Base-by-base conservation (phyloP, 2,329 filamentous ascomycete genomes). In the Neonectria neomacrospora region DNA sequence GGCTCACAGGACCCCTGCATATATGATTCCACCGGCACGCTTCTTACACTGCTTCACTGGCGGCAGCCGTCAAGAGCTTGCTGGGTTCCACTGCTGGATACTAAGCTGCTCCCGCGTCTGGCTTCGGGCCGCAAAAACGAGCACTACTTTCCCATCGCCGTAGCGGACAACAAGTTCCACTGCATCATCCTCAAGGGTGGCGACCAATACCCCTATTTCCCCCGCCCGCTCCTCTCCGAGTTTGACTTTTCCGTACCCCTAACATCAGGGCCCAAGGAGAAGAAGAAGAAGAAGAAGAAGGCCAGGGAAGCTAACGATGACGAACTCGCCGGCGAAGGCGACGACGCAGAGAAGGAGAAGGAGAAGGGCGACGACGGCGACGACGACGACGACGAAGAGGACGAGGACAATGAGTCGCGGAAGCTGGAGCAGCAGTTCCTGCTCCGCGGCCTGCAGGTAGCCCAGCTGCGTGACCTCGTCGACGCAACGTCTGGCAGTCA, bases 101-200 rank as follows among this genome's bases (percentile, higher is more conserved):
- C 96, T 0, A 93, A 86, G 62, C 88, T 91, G 39, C 84, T 99
- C 11, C 86, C 92, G 1, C 93, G 96, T 65, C 86, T 97, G 3
- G 91, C 92, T 0, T 90, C 88, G 3, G 96, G 96, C 26, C 90
- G 90, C 61, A 97, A 97, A 78, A 87, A 91, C 67, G 96, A 99
- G 79, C 88, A 85, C 0, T 99, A 99, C 82, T 99, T 94, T 87
- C 96, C 96, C 1, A 93, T 99, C 32, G 96, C 96, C 1, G 94
- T 98, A 1, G 93, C 95, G 2, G 89, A 94, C 72, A 86, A 91
- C 74, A 95, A 91, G 74, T 99, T 99, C 79, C 95, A 98, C 83
- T 99, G 96, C 81, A 97, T 99, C 80, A 98, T 99, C 72, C 89
- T 99, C 75, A 99, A 99, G 80, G 96, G 96, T 66, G 92, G 91